Evolutionary conservation across 129 eudicot genomes (phyloP), one percentile per base, ranked within the genome.

Genomic region (Artemisia annua): DNA sequence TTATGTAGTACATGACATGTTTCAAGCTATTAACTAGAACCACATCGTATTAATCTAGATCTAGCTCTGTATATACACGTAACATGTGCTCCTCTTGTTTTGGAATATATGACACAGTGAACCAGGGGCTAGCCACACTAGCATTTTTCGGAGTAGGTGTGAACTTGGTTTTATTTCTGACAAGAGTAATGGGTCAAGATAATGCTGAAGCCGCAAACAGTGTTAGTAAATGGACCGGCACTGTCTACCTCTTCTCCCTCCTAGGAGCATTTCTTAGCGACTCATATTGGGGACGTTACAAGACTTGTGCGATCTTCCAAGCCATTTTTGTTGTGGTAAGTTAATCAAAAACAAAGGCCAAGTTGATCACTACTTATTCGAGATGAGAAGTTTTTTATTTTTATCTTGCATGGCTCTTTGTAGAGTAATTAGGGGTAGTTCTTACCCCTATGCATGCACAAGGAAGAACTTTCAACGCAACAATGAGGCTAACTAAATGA

Each of bases 191-290:
- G 79, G 90, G 88, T 17, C 97, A 88, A 86, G 85, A 83, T 79
- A 91, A 91, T 79, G 96, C 97, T 1, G 86, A 83, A 55, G 96
- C 96, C 2, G 96, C 97, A 0, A 91, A 91, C 60, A 84, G 69
- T 30, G 96, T 91, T 56, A 91, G 97, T 80, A 91, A 86, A 79
- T 91, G 97, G 97, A 91, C 92, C 7, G 97, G 97, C 10, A 91
- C 97, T 7, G 97, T 91, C 59, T 91, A 91, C 66, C 68, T 91
- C 54, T 91, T 88, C 77, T 91, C 97, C 32, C 95, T 91, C 73
- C 67, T 88, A 10, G 97, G 97, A 1, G 96, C 97, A 52, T 88
- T 91, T 79, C 90, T 91, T 63, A 91, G 97, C 43, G 97, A 91
- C 71, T 84, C 97, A 10, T 91, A 88, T 49, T 91, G 90, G 97